Evolutionary conservation across 441 rosid species (phyloP), one percentile per base, ranked within the genome.

Genomic region (Macaranga tanarius): DNA sequence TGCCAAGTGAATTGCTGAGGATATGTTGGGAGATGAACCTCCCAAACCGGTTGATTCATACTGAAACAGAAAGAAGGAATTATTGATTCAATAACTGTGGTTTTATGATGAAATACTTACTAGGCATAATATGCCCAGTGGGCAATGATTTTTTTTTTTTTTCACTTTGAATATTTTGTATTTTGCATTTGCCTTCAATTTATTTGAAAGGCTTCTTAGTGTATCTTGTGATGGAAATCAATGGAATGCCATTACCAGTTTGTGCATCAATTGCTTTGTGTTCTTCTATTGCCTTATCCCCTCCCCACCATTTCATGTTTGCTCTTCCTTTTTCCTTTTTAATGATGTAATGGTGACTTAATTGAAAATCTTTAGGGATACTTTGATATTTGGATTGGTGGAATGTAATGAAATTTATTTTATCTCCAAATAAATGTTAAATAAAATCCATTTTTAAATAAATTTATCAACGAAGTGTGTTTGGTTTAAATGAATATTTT

Each of bases 1-100:
- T 66, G 83, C 93, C 84, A 92, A 95, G 87, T 94, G 90, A 93
- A 79, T 3, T 20, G 28, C 28, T 22, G 22, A 22, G 0, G 28
- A 71, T 34, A 50, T 26, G 28, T 11, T 70, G 59, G 58, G 67
- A 5, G 42, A 40, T 31, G 17, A 19, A 17, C 63, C 59, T 45
- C 25, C 52, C 38, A 12, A 17, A 2, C 17, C 42, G 26, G 23
- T 75, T 73, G 55, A 38, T 78, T 81, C 57, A 77, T 77, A 60
- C 67, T 7, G 28, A 4, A 70, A 25, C 12, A 5, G 44, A 58
- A 47, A 15, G 26, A 62, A 40, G 16, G 28, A 31, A 65, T 15
- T 69, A 44, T 78, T 40, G 70, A 67, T 73, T 58, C 6, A 80
- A 77, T 79, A 79, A 77, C 75, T 64, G 54, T 71, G 70, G 76